phyloP scores from a whole-genome alignment of 371 early-diverging fungal species.

The Mortierella sp. region DNA sequence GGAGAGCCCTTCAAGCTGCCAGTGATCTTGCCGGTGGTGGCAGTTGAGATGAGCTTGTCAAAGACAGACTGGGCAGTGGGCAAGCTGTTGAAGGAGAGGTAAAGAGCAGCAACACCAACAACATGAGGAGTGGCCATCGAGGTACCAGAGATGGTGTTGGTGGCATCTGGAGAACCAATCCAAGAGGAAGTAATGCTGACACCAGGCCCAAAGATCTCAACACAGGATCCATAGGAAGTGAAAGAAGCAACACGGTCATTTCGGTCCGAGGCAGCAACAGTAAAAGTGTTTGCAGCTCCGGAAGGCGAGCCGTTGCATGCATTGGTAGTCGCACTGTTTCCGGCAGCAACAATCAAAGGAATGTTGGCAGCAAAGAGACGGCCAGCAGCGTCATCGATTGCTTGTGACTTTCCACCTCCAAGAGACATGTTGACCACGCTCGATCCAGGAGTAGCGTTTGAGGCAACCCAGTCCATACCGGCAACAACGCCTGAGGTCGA shows the following conservation, averaged over 20 bases:
- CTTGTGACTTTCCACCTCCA: conserved; percentile 75
- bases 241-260: conserved; percentile 48
- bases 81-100: conserved; percentile 15
- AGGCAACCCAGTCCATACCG: conserved; percentile 78
- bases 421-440: conserved; percentile 78
- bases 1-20: no score
- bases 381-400: conserved; percentile 78
- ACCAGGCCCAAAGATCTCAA: conserved; percentile 57
- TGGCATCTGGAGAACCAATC: conserved; percentile 33
- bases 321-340: conserved; percentile 78
- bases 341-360: conserved; percentile 86
- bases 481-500: conserved; percentile 76
- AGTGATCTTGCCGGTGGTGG: no score
- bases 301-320: conserved; percentile 93
- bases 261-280: conserved; percentile 84
- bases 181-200: conserved; percentile 49
- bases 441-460: conserved; percentile 58
- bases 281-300: conserved; percentile 78
- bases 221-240: conserved; percentile 53
- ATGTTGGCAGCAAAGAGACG: conserved; percentile 60
- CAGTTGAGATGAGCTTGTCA: no score
- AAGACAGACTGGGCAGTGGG: conserved; percentile 17
- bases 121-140: conserved; percentile 68
- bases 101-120: conserved; percentile 73
- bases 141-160: conserved; percentile 59